phyloP scores from a whole-genome alignment of 1,284 basidiomycete species.

The Trametes hirsuta region DNA sequence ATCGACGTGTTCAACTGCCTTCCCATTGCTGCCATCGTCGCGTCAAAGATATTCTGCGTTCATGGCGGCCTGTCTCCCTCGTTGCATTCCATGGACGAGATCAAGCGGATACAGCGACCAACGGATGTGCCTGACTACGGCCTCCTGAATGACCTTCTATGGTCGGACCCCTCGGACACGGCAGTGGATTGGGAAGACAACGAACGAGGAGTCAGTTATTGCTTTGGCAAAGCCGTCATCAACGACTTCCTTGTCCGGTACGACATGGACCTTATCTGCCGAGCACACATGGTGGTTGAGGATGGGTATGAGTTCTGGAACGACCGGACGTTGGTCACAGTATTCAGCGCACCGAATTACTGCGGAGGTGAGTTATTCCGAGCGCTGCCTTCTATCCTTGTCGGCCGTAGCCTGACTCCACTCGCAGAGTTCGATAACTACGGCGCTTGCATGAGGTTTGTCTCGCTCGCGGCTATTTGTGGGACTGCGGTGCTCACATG shows the following conservation, averaged over 20 bases:
- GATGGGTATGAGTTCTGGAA: conserved; percentile 99
- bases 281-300: conserved; percentile 99
- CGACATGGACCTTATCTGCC: conserved; percentile 99
- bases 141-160: conserved; percentile 94
- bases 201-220: conserved; percentile 99
- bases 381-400: conserved; percentile 2
- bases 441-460: conserved; percentile 89
- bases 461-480: conserved; percentile 15
- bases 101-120: conserved; percentile 95
- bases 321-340: conserved; percentile 96
- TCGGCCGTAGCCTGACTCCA: conserved; percentile 19
- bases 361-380: conserved; percentile 79
- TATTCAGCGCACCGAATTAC: conserved; percentile 98
- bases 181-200: conserved; percentile 99
- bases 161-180: conserved; percentile 98
- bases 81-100: conserved; percentile 98
- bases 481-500: conserved; percentile 21
- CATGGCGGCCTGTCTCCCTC: conserved; percentile 99
- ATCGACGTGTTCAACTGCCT: conserved; percentile 99
- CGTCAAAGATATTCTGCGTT: conserved; percentile 99
- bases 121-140: conserved; percentile 99
- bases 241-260: conserved; percentile 92
- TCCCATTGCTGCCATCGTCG: conserved; percentile 98
- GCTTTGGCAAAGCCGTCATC: conserved; percentile 97
- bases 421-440: conserved; percentile 93